These are phyloP conservation scores for Magnusiomyces fungicola DNA, from an alignment of 1,139 yeast species.

Conservation along the genomic window DNA sequence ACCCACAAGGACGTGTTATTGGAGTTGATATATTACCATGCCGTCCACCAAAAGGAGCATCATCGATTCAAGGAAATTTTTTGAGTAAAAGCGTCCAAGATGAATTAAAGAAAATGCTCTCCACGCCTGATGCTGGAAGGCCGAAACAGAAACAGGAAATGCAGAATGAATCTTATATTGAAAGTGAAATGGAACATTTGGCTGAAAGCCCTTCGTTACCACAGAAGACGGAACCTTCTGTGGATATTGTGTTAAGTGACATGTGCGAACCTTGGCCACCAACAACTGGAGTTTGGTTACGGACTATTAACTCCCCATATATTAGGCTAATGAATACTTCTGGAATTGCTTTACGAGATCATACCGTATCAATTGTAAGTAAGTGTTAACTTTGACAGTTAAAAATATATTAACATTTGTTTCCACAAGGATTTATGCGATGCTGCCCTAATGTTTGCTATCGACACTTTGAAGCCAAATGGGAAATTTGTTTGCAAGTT, in stretches of 20 bases:
- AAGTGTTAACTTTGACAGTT: neutral
- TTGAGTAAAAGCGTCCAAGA: constrained; percentile 59
- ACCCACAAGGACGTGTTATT: constrained; percentile 55
- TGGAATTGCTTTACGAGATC: constrained; percentile 58
- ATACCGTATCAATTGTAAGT: constrained; percentile 48
- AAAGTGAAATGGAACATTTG: constrained; percentile 16
- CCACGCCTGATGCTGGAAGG: constrained; percentile 26
- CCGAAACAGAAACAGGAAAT: constrained; percentile 28
- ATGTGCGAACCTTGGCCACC: constrained; percentile 74
- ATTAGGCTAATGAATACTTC: constrained; percentile 69
- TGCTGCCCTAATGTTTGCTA: constrained; percentile 73
- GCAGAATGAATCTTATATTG: constrained; percentile 16
- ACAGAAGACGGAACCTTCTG: constrained; percentile 29
- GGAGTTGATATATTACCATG: constrained; percentile 83
- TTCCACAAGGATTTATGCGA: constrained; percentile 66
- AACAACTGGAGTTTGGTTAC: constrained; percentile 54
- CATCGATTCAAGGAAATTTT: constrained; percentile 81
- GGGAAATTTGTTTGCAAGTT: constrained; percentile 75
- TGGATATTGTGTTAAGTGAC: constrained; percentile 77
- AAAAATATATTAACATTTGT: neutral
- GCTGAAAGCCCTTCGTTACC: constrained; percentile 3
- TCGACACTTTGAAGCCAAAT: constrained; percentile 56
- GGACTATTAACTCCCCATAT: constrained; percentile 73
- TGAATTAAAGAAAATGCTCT: constrained; percentile 49
- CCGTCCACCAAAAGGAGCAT: constrained; percentile 72